Evolutionary conservation across 148 eudicot genomes (phyloP), one percentile per base, ranked within the genome.

Genomic region (Rhododendron henanense): DNA sequence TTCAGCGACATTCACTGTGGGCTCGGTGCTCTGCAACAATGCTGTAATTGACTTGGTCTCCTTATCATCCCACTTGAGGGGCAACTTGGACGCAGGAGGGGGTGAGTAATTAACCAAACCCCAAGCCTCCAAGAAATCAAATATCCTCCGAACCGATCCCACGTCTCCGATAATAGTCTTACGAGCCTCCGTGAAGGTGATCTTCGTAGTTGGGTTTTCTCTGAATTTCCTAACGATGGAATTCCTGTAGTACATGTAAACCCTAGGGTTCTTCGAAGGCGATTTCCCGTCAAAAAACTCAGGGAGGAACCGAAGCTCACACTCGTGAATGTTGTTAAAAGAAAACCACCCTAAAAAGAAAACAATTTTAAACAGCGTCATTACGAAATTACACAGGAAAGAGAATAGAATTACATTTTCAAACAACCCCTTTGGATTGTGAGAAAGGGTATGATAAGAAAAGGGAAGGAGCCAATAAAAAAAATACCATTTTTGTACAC

Each of bases 81-180:
- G 92, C 28, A 86, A 91, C 86, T 92, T 93, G 9, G 93, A 83
- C 8, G 91, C 85, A n/a, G 87, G 55, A 83, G 77, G 15, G 23
- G 89, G 90, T 35, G 89, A 65, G 89, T 93, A 97, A 90, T 97
- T 97, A 48, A 97, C 91, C 87, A 97, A 91, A 28, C 99, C 99
- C 99, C 99, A 97, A 67, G 95, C 84, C 82, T 97, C 99, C 39
- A 95, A 87, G 86, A 97, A 97, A 89, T 97, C 99, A 61, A 95
- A 97, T 6, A 97, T 98, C 87, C 95, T 90, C 31, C 96, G 84
- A 63, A 97, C 90, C 0, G 98, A 92, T 9, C 96, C 98, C 31
- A 95, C 98, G 44, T 97, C 99, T 16, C 99, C 99, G 0, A 97
- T 91, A 6, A 97, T 83, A 0, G 89, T 90, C 89, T 94, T 89